Evolutionary conservation across 345 rosid species (phyloP).

Genomic region (Rhizophora mangle): DNA sequence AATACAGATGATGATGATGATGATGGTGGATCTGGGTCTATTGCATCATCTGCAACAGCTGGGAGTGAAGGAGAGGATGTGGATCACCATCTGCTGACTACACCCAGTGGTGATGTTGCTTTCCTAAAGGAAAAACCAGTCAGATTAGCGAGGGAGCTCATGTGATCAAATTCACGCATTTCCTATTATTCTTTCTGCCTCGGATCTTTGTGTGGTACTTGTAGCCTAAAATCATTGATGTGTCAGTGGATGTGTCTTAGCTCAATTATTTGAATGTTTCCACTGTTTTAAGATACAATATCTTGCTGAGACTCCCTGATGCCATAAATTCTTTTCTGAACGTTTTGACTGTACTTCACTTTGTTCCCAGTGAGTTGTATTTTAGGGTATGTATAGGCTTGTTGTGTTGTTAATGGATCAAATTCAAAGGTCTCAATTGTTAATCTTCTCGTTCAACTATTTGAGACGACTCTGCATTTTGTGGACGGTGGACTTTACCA

Average conservation of each 20-base stretch:
- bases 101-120: slow-evolving; percentile 57
- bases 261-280: slow-evolving; percentile 6
- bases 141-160: slow-evolving; percentile 57
- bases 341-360: too few species aligned
- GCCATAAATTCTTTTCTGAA: slow-evolving; percentile 1
- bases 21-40: slow-evolving; percentile 47
- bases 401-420: too few species aligned
- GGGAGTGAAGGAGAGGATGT: slow-evolving; percentile 69
- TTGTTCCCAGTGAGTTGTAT: too few species aligned
- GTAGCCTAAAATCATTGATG: slow-evolving; percentile 7
- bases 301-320: slow-evolving; percentile 6
- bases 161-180: slow-evolving; percentile 21
- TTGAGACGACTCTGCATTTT: too few species aligned
- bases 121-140: slow-evolving; percentile 65
- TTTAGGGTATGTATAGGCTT: too few species aligned
- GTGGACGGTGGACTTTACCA: too few species aligned
- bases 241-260: slow-evolving; percentile 5
- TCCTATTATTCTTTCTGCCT: slow-evolving; percentile 10
- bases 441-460: too few species aligned
- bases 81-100: slow-evolving; percentile 62
- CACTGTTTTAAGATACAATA: not conserved
- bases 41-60: slow-evolving; percentile 45
- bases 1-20: slow-evolving; percentile 35
- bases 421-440: too few species aligned
- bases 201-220: slow-evolving; percentile 12